A percentile compares a stretch with the other conserved stretches of the same genome.
These are phyloP conservation scores for Neostapfia colusana DNA, from an alignment of 176 grass and related monocot species.

Conservation along the genomic window DNA sequence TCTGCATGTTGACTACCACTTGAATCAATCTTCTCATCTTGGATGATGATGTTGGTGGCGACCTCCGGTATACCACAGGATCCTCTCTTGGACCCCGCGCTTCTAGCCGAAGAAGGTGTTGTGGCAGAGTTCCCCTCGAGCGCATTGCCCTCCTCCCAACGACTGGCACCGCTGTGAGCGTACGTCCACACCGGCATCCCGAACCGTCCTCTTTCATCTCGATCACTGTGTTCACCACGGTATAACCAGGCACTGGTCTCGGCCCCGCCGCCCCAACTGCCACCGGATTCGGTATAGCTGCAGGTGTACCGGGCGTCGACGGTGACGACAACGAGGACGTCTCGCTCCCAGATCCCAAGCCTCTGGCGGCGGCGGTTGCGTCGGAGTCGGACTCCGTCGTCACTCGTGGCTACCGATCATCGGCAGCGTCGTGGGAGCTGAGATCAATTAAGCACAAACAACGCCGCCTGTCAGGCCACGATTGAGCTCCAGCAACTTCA, in stretches of 20 bases:
- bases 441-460: no score
- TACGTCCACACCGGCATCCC: slow-evolving; percentile 86
- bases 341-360: slow-evolving; percentile 31
- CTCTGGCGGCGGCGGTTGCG: slow-evolving; percentile 31
- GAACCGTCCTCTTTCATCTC: slow-evolving; percentile 94
- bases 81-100: no score
- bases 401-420: no score
- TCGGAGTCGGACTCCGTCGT: slow-evolving; percentile 71
- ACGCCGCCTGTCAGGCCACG: no score
- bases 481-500: no score
- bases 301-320: slow-evolving; percentile 39
- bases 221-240: slow-evolving; percentile 73
- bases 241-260: slow-evolving; percentile 70
- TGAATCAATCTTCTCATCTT: no score
- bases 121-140: slow-evolving; percentile 93
- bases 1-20: no score
- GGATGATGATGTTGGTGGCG: no score
- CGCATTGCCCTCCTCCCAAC: slow-evolving; percentile 78
- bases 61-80: no score
- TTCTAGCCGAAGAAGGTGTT: slow-evolving; percentile 69
- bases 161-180: slow-evolving; percentile 76
- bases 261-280: slow-evolving; percentile 47
- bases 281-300: slow-evolving; percentile 6
- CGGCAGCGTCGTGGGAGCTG: no score
- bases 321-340: slow-evolving; percentile 41